Conservation (phyloP, 2,329 filamentous ascomycete genomes). For the Leptosphaerulina australis region DNA sequence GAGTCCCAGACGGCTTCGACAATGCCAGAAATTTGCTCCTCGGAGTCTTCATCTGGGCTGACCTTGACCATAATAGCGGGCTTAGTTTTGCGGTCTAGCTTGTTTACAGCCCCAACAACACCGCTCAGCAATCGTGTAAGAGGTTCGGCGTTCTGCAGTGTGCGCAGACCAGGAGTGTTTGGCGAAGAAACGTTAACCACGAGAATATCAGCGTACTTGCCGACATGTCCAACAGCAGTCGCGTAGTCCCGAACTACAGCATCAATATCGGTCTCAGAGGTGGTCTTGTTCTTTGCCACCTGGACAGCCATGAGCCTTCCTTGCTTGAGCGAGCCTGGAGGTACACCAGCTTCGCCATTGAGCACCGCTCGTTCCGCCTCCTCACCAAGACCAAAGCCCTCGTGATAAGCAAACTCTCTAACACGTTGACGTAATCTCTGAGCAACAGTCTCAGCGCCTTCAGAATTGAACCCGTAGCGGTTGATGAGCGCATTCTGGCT, state of each 20-base stretch:
- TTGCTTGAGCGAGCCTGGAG: conserved; percentile 76
- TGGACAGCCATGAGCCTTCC: conserved; percentile 87
- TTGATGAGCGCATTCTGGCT: conserved; percentile 89
- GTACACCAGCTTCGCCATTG: conserved; percentile 75
- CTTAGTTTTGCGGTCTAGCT: conserved; percentile 71
- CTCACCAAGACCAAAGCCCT: conserved; percentile 67
- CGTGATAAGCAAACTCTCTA: conserved; percentile 72
- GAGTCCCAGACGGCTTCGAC: conserved; percentile 67
- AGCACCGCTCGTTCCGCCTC: conserved; percentile 74
- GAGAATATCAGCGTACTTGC: conserved; percentile 89
- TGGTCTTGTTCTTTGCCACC: conserved; percentile 95
- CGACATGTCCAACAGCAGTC: conserved; percentile 83
- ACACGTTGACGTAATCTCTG: conserved; percentile 77
- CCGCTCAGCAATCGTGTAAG: conserved; percentile 79
- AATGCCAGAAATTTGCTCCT: conserved; percentile 84
- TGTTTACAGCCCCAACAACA: conserved; percentile 78
- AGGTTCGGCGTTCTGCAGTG: conserved; percentile 83
- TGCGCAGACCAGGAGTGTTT: conserved; percentile 89
- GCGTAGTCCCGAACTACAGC: conserved; percentile 82
- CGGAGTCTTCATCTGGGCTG: conserved; percentile 89
- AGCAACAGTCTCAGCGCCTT: conserved; percentile 86
- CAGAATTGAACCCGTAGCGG: conserved; percentile 91
- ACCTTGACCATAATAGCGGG: conserved; percentile 97
- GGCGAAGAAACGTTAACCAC: conserved; percentile 98
- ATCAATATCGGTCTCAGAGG: conserved; percentile 80